Evolutionary conservation across 1,139 yeast species (phyloP), one percentile per base, ranked within the genome.

Genomic region (Petasospora fabianii): DNA sequence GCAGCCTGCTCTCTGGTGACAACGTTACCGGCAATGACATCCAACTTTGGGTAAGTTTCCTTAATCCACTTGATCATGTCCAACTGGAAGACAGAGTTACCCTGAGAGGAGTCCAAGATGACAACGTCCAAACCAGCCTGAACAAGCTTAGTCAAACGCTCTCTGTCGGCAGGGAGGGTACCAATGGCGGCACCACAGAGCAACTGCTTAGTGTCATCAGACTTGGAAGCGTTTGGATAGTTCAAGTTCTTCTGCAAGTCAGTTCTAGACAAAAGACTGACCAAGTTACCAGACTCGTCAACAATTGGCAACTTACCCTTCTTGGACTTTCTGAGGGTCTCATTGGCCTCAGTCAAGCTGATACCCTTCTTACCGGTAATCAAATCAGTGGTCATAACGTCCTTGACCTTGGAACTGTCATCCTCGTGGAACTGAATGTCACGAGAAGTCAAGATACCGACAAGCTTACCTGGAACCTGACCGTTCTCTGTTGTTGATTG

Each of bases 1-100:
- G 99, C 98, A 51, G 98, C 97, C 75, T 94, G 98, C 66, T 92
- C 98, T 68, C 98, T 84, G 54, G 97, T 90, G 47, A 90, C 98
- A 58, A 94, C 98, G 63, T 92, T 92, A 75, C 98, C 99, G 48
- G 95, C 99, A 66, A 92, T 80, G 51, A 92, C 86, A 67, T 92
- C 80, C 59, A 92, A 72, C 20, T 82, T 75, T 51, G 95, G 90
- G 74, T 65, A 80, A 41, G 77, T 84, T 53, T 66, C 61, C 71
- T 94, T 92, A 68, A 87, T 84, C 92, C 88, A 87, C 68, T 81
- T 75, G 66, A 92, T 75, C 95, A 92, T 85, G 55, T 92, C 80
- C 59, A 90, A 67, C 74, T 92, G 98, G 85, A 84, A 92, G 54
- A 84, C 60, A 39, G 98, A 92, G 71, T 95, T 85, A 66, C 99